Conservation (phyloP, 78 protist species). For the Cavenderia fasciculata region DNA sequence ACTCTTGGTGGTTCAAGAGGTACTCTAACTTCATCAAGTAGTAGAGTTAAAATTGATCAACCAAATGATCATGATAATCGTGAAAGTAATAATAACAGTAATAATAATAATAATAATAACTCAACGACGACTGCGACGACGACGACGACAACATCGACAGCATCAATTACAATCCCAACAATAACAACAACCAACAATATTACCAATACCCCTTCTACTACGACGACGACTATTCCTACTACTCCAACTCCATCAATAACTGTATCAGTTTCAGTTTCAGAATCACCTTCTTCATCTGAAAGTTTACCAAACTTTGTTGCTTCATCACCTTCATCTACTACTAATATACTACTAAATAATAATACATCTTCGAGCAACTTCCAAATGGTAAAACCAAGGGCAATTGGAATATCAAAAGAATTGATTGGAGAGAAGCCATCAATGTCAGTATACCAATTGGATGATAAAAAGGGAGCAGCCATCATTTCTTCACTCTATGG, state of each 20-base stretch:
- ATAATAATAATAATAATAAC: neutral
- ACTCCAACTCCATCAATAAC: too few species aligned
- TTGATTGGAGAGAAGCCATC: slow-evolving; percentile 25
- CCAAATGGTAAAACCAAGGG: neutral
- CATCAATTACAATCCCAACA: neutral
- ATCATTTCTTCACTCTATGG: slow-evolving; percentile 57
- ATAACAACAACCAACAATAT: neutral
- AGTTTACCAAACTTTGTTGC: too few species aligned
- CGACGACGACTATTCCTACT: neutral
- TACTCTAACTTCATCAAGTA: too few species aligned
- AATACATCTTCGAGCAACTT: neutral
- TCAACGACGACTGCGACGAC: neutral
- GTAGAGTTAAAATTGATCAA: neutral
- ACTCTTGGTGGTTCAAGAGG: neutral
- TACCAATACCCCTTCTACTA: neutral
- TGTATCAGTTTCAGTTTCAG: too few species aligned
- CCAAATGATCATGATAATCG: neutral
- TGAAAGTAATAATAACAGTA: neutral
- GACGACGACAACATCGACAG: neutral
- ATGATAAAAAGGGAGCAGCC: slow-evolving; percentile 27
- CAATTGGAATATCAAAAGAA: neutral
- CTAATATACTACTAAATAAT: too few species aligned
- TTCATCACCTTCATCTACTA: too few species aligned
- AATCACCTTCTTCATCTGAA: too few species aligned
- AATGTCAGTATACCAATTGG: neutral